These are phyloP conservation scores for Collybia mongolica DNA, from an alignment of 768 basidiomycete genomes.

Conservation along the genomic window DNA sequence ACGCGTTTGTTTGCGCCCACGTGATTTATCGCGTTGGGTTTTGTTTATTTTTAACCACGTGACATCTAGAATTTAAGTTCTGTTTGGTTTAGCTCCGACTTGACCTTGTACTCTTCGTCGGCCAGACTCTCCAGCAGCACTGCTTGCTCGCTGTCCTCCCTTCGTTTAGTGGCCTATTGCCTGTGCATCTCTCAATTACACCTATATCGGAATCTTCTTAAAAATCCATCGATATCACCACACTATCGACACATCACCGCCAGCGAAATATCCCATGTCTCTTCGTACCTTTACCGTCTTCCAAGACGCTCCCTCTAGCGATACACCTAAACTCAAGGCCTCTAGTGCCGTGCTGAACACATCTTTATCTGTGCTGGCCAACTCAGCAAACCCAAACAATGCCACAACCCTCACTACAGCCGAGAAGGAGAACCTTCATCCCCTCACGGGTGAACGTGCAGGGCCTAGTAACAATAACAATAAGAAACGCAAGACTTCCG, in stretches of 20 bases:
- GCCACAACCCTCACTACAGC: conserved; percentile 33
- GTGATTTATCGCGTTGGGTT: conserved; percentile 1
- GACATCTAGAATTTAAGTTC: conserved; percentile 13
- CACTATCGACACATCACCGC: conserved; percentile 6
- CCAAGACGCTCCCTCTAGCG: conserved; percentile 48
- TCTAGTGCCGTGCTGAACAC: conserved; percentile 21
- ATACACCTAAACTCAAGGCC: conserved; percentile 28
- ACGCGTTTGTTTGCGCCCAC: conserved; percentile 1
- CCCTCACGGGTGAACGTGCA: conserved; percentile 65
- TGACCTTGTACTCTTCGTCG: conserved; percentile 15
- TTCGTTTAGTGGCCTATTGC: no score
- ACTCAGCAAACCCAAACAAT: conserved; percentile 15
- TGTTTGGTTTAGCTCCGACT: conserved; percentile 15
- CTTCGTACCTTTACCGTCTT: conserved; percentile 63
- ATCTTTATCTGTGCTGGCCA: conserved; percentile 23
- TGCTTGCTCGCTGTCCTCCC: no score
- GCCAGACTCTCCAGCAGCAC: conserved; percentile 1
- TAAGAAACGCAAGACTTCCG: conserved; percentile 68
- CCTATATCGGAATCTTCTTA: neutral
- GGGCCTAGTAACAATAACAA: conserved; percentile 30
- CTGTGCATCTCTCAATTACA: conserved; percentile 6
- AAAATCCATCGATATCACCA: conserved; percentile 1
- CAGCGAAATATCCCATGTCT: conserved; percentile 37
- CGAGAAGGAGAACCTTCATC: conserved; percentile 82
- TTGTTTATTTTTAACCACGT: conserved; percentile 1